A percentile compares a stretch with the other conserved stretches of the same genome.
Evolutionary conservation across 169 alveolate genomes (phyloP).

Genomic region (Plasmodium inui): DNA sequence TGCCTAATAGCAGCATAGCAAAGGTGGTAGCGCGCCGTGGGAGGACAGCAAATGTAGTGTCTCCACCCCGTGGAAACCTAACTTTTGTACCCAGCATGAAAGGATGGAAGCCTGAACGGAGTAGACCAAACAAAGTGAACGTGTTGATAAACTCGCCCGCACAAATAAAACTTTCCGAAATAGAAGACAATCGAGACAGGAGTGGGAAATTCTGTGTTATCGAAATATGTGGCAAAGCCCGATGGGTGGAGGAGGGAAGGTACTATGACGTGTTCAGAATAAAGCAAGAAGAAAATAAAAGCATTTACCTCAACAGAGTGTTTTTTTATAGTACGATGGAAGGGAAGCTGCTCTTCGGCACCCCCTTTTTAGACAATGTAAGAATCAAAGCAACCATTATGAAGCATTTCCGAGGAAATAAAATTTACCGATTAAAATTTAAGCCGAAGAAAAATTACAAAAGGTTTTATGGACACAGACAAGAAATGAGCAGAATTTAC

Average conservation of each 20-base stretch:
- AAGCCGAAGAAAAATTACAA: constrained; percentile 87
- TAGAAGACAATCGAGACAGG: constrained; percentile 85
- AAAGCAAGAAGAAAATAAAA: constrained; percentile 85
- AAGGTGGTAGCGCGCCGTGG: neutral
- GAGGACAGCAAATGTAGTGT: neutral
- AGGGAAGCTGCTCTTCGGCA: constrained; percentile 85
- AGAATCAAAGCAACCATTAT: constrained; percentile 83
- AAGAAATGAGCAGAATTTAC: constrained; percentile 83
- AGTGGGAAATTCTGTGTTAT: constrained; percentile 86
- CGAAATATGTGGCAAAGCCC: constrained; percentile 85
- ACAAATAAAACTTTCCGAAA: constrained; percentile 79
- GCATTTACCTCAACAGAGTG: constrained; percentile 82
- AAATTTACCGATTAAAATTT: constrained; percentile 82
- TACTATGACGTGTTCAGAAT: constrained; percentile 88
- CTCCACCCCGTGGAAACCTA: neutral
- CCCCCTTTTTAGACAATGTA: constrained; percentile 87
- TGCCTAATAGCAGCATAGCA: too few relatives aligned
- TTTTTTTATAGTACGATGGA: constrained; percentile 82
- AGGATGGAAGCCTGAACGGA: neutral
- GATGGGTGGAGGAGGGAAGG: constrained; percentile 89
- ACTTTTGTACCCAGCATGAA: constrained; percentile 13
- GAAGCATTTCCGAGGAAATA: constrained; percentile 89
- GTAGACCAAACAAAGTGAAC: constrained; percentile 16
- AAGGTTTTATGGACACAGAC: constrained; percentile 84
- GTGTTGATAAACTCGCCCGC: constrained; percentile 86